Base-by-base conservation (phyloP, 495 filamentous ascomycete genomes). In the Xeromyces bisporus region DNA sequence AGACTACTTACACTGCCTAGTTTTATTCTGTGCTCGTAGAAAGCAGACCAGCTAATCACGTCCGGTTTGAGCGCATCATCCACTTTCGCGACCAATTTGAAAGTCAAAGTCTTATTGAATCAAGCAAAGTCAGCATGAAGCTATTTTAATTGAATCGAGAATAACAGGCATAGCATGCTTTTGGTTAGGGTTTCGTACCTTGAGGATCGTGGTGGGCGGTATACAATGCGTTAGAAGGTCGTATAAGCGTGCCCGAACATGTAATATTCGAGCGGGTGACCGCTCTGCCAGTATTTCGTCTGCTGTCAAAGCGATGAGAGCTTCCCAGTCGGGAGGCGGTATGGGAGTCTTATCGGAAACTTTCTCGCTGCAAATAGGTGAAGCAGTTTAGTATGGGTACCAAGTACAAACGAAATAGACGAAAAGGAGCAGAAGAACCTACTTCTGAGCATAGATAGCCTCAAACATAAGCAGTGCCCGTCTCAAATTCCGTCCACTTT, bases 191-290 rank as follows among this genome's bases (percentile, higher is more conserved):
- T 18, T 23, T 7, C 37, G 21, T 48, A 73, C 83, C 68, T 93
- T 91, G 26, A 97, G 60, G 33, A 97, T 80, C 2, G 77, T 87
- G 0, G 89, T 92, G 1, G 89, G 66, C 1, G 89, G 89, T 45
- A 97, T 97, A 50, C 91, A 97, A 51, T 97, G 89, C 5, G 85
- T 87, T 24, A 97, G 63, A 4, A 97, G 68, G 52, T 97, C 89
- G 54, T 97, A 97, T 13, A 97, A 67, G 54, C 92, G 86, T 7
- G 82, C 73, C 32, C 89, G 75, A 6, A 94, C 85, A 47, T 80
- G 67, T 43, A 96, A 58, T 35, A 97, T 79, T 17, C 77, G 66
- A 24, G 78, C 74, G 2, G 91, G 86, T 25, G 83, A 81, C 47
- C 87, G 83, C 53, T 96, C 86, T 18, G 73, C 76, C 40, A 93